phyloP scores from a whole-genome alignment of 2,329 filamentous ascomycete genomes.

The Exophiala dermatitidis region DNA sequence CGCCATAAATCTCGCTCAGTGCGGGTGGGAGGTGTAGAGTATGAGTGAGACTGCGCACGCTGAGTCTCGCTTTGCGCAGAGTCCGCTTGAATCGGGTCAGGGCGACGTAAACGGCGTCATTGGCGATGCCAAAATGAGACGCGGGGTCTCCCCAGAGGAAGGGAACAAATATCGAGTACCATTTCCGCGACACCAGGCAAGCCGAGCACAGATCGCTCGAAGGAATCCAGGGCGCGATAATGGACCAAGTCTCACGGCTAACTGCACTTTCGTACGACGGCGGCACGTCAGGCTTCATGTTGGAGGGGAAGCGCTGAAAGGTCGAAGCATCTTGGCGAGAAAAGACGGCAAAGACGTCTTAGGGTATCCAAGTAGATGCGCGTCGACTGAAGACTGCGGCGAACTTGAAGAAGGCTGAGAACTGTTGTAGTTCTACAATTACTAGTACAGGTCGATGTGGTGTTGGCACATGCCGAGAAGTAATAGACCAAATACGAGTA shows the following conservation, averaged over 20 bases:
- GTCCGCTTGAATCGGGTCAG: constrained; percentile 54
- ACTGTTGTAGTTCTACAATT: no score
- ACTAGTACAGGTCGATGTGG: no score
- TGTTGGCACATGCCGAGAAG: no score
- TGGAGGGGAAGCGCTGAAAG: constrained; percentile 1
- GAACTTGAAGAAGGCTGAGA: no score
- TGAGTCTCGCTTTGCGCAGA: constrained; percentile 46
- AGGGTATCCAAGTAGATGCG: neutral
- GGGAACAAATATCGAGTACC: constrained; percentile 53
- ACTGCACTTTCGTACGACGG: constrained; percentile 55
- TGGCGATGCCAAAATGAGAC: constrained; percentile 49
- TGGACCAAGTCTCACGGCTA: constrained; percentile 47
- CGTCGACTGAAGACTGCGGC: no score
- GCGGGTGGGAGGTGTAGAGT: constrained; percentile 56
- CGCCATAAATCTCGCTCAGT: constrained; percentile 54
- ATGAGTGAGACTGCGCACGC: constrained; percentile 51
- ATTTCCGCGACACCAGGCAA: constrained; percentile 50
- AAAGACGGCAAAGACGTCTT: neutral
- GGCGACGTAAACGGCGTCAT: constrained; percentile 56
- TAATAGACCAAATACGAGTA: no score
- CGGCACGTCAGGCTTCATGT: constrained; percentile 38
- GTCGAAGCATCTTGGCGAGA: constrained; percentile 9
- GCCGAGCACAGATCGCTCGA: constrained; percentile 51
- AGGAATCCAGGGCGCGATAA: constrained; percentile 51
- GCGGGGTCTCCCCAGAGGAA: constrained; percentile 57